Evolutionary conservation across 2,329 filamentous ascomycete species (phyloP).

Genomic region (Diaporthe citri): DNA sequence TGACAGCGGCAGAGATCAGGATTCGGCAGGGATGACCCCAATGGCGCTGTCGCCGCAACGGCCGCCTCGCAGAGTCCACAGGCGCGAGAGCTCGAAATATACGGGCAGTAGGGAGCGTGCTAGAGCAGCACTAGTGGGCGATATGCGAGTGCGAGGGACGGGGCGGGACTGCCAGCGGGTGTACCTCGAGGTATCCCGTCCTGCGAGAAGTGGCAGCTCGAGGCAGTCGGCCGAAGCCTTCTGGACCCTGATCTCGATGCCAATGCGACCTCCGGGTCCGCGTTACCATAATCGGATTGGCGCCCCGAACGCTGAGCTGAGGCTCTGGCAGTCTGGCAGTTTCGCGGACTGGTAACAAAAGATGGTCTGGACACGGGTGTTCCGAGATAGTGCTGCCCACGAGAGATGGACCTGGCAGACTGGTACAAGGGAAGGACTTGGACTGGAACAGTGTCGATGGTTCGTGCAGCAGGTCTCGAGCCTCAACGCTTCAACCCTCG

Average conservation of each 20-base stretch:
- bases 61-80: constrained; percentile 21
- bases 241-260: constrained; percentile 37
- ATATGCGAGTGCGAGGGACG: constrained; percentile 11
- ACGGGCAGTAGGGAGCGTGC: neutral
- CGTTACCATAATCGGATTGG: constrained; percentile 2
- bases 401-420: too few species aligned
- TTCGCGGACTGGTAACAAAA: neutral
- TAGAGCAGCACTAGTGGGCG: neutral
- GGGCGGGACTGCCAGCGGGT: neutral
- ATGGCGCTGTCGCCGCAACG: constrained; percentile 10
- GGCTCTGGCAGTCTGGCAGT: neutral
- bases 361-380: neutral
- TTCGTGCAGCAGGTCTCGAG: constrained; percentile 17
- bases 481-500: neutral
- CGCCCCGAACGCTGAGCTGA: neutral
- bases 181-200: constrained; percentile 29
- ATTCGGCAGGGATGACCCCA: constrained; percentile 14
- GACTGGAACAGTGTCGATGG: neutral
- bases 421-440: neutral
- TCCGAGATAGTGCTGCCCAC: neutral
- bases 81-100: neutral
- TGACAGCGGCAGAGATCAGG: constrained; percentile 36
- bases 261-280: neutral
- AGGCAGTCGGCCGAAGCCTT: constrained; percentile 6
- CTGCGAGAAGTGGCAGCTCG: neutral